These are phyloP conservation scores for Russula brevipes DNA, from an alignment of 768 basidiomycete genomes.

Conservation along the genomic window DNA sequence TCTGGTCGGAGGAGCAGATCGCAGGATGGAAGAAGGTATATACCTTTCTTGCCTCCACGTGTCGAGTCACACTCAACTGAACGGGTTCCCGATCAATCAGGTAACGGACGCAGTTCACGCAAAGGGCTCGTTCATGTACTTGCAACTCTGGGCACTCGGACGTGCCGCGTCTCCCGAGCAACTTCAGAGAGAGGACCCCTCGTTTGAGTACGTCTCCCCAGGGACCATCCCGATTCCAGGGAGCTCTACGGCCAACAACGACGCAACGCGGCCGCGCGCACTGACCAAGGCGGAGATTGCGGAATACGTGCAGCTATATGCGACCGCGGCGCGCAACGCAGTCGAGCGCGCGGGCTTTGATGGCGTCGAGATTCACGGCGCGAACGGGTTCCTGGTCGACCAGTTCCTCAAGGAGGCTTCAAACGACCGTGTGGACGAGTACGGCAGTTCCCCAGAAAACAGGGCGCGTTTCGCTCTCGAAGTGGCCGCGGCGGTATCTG, in stretches of 20 bases:
- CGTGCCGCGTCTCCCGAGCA: conserved; percentile 28
- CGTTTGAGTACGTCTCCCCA: conserved; percentile 29
- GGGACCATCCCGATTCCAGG: conserved; percentile 24
- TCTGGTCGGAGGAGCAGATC: conserved; percentile 34
- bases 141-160: too few species aligned
- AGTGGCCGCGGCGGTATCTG: conserved; percentile 36
- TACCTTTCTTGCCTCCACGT: background rate
- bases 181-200: conserved; percentile 26
- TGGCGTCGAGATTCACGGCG: conserved; percentile 35
- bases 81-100: conserved; percentile 12
- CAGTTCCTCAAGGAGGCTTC: conserved; percentile 38
- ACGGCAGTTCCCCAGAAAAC: conserved; percentile 47
- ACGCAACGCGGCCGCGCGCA: background rate
- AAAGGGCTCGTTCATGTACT: conserved; percentile 21
- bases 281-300: conserved; percentile 39
- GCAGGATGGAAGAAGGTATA: conserved; percentile 48
- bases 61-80: background rate
- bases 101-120: conserved; percentile 32
- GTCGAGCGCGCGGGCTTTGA: background rate
- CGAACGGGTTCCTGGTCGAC: conserved; percentile 35
- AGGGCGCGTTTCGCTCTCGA: conserved; percentile 43
- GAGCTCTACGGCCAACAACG: background rate
- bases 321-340: conserved; percentile 10
- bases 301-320: background rate
- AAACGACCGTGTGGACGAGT: conserved; percentile 44